These are phyloP conservation scores for Penicillium sp. DNA, from an alignment of 2,329 filamentous ascomycete species.

Conservation along the genomic window DNA sequence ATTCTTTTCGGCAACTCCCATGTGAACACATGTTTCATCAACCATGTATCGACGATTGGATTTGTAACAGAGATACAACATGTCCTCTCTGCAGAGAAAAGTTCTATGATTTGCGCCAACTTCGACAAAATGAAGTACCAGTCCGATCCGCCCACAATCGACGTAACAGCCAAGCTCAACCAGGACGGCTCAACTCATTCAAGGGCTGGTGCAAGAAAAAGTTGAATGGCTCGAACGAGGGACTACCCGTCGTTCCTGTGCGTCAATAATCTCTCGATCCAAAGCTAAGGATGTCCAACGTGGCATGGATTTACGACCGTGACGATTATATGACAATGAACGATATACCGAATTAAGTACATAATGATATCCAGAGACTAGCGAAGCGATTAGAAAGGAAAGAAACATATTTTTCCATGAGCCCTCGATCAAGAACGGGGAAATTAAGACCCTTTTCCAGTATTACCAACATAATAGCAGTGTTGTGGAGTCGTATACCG, in stretches of 20 bases:
- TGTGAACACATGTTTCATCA: neutral
- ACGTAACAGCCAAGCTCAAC: neutral
- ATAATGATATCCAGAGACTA: neutral
- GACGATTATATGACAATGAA: neutral
- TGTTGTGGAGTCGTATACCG: conserved; percentile 23
- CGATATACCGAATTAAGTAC: neutral
- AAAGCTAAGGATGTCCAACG: neutral
- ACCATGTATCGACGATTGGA: neutral
- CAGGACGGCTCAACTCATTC: neutral
- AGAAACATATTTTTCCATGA: neutral
- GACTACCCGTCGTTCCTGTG: neutral
- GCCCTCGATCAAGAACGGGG: neutral
- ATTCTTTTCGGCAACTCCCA: neutral
- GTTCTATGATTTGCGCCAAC: neutral
- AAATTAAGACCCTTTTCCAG: neutral
- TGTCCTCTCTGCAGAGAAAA: neutral
- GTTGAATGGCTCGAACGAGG: neutral
- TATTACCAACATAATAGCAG: neutral
- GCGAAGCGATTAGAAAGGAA: neutral
- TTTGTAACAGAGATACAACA: neutral
- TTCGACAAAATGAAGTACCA: neutral
- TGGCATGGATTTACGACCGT: neutral
- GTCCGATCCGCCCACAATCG: neutral
- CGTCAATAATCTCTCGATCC: neutral
- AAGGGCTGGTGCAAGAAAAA: conserved; percentile 2